Evolutionary conservation across 2,329 filamentous ascomycete genomes (phyloP).

Genomic region (Stagonosporopsis tanaceti): DNA sequence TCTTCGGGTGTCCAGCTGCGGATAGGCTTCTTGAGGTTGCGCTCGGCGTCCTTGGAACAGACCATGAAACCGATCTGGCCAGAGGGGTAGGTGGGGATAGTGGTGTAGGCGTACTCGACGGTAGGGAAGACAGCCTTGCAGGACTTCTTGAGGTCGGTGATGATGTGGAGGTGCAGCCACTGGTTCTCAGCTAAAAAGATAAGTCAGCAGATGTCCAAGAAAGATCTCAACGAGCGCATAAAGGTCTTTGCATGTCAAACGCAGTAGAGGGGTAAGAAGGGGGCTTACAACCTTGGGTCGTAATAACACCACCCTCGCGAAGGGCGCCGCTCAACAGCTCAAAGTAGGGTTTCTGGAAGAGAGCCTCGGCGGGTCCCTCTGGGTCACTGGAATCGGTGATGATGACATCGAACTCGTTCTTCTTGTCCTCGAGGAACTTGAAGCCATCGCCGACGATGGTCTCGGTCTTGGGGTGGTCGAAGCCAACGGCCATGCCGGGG

Average conservation of each 20-base stretch:
- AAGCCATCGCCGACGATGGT: slow-evolving; percentile 96
- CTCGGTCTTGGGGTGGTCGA: slow-evolving; percentile 91
- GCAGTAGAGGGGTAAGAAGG: slow-evolving; percentile 54
- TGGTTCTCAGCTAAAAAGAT: slow-evolving; percentile 85
- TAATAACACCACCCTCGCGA: slow-evolving; percentile 95
- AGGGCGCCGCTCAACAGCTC: slow-evolving; percentile 89
- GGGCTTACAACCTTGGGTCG: slow-evolving; percentile 99
- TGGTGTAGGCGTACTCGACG: slow-evolving; percentile 98
- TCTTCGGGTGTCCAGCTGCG: slow-evolving; percentile 84
- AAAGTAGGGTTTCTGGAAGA: slow-evolving; percentile 99
- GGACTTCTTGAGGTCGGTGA: slow-evolving; percentile 93
- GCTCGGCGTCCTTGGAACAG: slow-evolving; percentile 90
- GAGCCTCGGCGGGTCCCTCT: slow-evolving; percentile 91
- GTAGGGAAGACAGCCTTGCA: slow-evolving; percentile 97
- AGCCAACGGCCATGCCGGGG: slow-evolving; percentile 90
- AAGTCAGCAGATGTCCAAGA: slow-evolving; percentile 34
- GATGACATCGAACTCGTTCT: slow-evolving; percentile 98
- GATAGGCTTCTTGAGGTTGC: slow-evolving; percentile 84
- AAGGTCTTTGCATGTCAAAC: slow-evolving; percentile 23
- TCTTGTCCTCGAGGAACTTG: slow-evolving; percentile 96
- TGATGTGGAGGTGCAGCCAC: slow-evolving; percentile 96
- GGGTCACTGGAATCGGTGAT: slow-evolving; percentile 99
- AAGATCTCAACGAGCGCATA: slow-evolving; percentile 29
- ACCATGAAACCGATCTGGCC: slow-evolving; percentile 99
- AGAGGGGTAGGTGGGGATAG: slow-evolving; percentile 97